Conservation (phyloP, 2,329 filamentous ascomycete species). For the Fusarium secorum region DNA sequence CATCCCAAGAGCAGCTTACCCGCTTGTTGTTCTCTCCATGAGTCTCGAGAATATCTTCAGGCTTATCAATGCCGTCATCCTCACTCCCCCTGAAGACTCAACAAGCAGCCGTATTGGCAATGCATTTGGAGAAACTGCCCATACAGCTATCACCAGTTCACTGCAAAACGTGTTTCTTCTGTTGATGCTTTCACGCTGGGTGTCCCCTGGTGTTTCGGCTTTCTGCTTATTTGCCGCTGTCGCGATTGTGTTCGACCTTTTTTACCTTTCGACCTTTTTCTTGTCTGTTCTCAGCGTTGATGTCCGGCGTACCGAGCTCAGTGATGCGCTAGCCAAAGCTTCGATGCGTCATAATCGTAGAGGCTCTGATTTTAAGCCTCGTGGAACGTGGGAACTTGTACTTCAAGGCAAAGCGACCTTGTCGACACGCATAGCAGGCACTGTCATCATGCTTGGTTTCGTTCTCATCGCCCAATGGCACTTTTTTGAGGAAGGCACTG, state of each 20-base stretch:
- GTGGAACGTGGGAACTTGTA: slow-evolving; percentile 65
- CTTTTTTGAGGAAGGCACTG: slow-evolving; percentile 70
- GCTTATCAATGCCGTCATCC: slow-evolving; percentile 78
- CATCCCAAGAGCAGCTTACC: slow-evolving; percentile 78
- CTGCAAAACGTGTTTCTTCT: slow-evolving; percentile 74
- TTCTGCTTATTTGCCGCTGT: slow-evolving; percentile 81
- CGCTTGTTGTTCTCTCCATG: slow-evolving; percentile 77
- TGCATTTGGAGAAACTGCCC: slow-evolving; percentile 76
- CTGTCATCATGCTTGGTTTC: slow-evolving; percentile 75
- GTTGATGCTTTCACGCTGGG: slow-evolving; percentile 69
- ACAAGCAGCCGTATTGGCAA: slow-evolving; percentile 75
- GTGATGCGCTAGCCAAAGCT: slow-evolving; percentile 71
- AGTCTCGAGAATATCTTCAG: slow-evolving; percentile 82
- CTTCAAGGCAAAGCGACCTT: slow-evolving; percentile 70
- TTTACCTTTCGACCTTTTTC: slow-evolving; percentile 83
- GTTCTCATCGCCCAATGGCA: slow-evolving; percentile 79
- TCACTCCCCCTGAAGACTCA: slow-evolving; percentile 72
- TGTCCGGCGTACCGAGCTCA: slow-evolving; percentile 77
- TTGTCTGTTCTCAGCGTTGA: slow-evolving; percentile 81
- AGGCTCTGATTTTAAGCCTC: slow-evolving; percentile 34
- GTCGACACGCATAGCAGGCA: slow-evolving; percentile 78
- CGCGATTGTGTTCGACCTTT: slow-evolving; percentile 78
- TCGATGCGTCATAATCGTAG: slow-evolving; percentile 52
- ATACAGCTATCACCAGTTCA: slow-evolving; percentile 72
- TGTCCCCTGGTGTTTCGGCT: slow-evolving; percentile 74